These are phyloP conservation scores for Scleromitrula shiraiana DNA, from an alignment of 2,329 filamentous ascomycete genomes.

Conservation along the genomic window DNA sequence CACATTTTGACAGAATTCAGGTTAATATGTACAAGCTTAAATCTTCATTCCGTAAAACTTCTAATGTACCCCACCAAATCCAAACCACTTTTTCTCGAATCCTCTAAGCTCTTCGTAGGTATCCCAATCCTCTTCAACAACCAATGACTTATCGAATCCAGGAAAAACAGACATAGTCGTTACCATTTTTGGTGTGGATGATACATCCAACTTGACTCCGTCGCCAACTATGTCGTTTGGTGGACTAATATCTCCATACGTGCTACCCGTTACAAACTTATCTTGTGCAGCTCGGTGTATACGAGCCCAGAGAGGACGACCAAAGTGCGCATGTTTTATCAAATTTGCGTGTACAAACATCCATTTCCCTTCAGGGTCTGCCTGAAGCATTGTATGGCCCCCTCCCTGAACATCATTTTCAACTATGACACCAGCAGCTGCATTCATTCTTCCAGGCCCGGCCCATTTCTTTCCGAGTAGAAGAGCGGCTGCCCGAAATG, in stretches of 20 bases:
- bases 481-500: constrained; percentile 14
- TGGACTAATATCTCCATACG: constrained; percentile 16
- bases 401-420: constrained; percentile 1
- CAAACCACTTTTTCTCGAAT: constrained; percentile 18
- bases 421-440: constrained; percentile 3
- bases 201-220: constrained; percentile 16
- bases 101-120: constrained; percentile 16
- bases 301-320: constrained; percentile 12
- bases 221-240: constrained; percentile 15
- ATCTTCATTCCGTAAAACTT: too few species aligned
- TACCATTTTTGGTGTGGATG: constrained; percentile 8
- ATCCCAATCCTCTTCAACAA: constrained; percentile 16
- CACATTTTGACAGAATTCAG: too few species aligned
- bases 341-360: constrained; percentile 21
- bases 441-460: constrained; percentile 14
- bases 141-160: constrained; percentile 13
- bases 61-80: constrained; percentile 16
- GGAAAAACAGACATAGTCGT: constrained; percentile 13
- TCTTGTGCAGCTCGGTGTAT: constrained; percentile 14
- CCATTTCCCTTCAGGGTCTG: constrained; percentile 15
- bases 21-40: too few species aligned
- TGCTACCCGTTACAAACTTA: constrained; percentile 11
- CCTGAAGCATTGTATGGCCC: constrained; percentile 20
- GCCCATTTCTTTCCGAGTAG: constrained; percentile 14
- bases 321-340: constrained; percentile 15